phyloP scores from a whole-genome alignment of 148 eudicot species.

The Vaccinium myrtillus region DNA sequence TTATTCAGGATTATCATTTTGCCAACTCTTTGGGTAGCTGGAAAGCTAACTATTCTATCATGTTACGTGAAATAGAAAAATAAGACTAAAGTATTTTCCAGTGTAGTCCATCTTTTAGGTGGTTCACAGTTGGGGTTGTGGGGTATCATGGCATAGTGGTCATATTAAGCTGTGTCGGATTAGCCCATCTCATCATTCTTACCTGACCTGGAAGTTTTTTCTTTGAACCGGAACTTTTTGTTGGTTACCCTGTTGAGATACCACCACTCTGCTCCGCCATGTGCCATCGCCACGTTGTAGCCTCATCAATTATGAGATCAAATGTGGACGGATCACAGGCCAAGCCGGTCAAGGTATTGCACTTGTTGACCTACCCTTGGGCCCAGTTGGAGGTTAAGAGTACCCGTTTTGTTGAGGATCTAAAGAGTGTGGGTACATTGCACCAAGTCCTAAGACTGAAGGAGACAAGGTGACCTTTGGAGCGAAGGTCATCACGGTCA shows the following conservation, averaged over 20 bases:
- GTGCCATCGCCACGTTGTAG: background rate
- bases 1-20: background rate
- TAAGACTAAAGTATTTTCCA: background rate
- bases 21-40: background rate
- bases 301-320: background rate
- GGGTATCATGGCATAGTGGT: background rate
- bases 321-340: background rate
- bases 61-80: background rate
- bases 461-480: too few relatives aligned
- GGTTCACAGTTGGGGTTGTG: background rate
- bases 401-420: background rate
- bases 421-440: background rate
- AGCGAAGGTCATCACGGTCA: too few relatives aligned
- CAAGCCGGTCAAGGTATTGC: constrained; percentile 1
- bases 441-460: too few relatives aligned
- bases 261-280: background rate
- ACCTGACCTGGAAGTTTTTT: background rate
- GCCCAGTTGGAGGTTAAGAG: background rate
- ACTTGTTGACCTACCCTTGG: background rate
- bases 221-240: background rate
- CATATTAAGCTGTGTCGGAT: background rate
- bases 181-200: background rate
- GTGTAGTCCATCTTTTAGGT: background rate
- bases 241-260: background rate
- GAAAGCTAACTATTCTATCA: background rate